These are phyloP conservation scores for Tetradesmus lagerheimii DNA, from an alignment of 139 green algal species.

Conservation along the genomic window DNA sequence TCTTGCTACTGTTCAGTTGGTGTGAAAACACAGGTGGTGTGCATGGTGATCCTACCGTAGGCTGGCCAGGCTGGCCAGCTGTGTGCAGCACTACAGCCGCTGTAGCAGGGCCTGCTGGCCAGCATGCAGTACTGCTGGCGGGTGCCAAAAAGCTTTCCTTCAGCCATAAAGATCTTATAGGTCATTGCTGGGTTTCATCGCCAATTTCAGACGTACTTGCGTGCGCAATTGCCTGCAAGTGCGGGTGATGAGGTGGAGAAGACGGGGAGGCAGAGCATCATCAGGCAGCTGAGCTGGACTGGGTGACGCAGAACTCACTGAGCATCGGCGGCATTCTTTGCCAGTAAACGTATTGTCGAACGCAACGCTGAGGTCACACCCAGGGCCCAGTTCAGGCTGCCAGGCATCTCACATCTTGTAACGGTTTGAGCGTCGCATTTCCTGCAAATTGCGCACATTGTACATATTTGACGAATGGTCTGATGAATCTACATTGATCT, in stretches of 20 bases:
- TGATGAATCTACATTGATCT: background rate
- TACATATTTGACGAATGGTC: background rate
- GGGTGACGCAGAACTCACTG: background rate
- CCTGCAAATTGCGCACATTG: background rate
- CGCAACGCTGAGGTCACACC: background rate
- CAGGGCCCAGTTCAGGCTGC: background rate
- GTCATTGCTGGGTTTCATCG: no score
- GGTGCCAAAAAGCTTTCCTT: no score
- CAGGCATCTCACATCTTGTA: background rate
- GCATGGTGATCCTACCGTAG: no score
- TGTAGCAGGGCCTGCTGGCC: no score
- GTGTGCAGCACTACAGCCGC: no score
- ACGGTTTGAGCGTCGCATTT: background rate
- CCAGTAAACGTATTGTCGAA: no score
- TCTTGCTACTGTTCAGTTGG: no score
- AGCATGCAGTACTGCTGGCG: no score
- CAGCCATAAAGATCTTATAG: no score
- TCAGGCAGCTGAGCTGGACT: background rate
- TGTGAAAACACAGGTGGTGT: no score
- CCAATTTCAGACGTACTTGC: no score
- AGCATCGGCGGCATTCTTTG: background rate
- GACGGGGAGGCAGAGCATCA: background rate
- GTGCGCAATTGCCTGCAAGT: background rate
- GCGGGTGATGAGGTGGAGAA: background rate
- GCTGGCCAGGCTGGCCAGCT: no score